A percentile compares a stretch with the other conserved stretches of the same genome.
Conservation (phyloP, 805 yeast genomes). For the Wickerhamomyces bisporus region DNA sequence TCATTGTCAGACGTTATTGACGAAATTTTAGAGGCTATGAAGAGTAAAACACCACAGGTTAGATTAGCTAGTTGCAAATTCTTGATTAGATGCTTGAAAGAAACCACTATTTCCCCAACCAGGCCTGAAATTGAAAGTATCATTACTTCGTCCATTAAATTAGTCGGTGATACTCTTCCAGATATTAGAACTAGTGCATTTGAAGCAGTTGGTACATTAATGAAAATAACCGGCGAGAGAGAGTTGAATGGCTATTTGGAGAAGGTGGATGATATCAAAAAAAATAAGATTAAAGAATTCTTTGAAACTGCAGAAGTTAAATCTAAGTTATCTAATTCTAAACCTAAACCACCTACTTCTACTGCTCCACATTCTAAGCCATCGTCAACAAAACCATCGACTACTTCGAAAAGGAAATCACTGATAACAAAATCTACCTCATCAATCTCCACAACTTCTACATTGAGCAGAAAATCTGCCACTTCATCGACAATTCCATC, state of each 20-base stretch:
- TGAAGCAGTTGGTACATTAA: constrained; percentile 71
- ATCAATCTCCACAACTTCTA: constrained; percentile 6
- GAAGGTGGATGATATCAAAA: constrained; percentile 72
- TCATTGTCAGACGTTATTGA: constrained; percentile 53
- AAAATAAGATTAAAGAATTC: constrained; percentile 59
- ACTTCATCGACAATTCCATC: constrained; percentile 43
- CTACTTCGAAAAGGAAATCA: constrained; percentile 9
- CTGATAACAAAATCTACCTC: constrained; percentile 9
- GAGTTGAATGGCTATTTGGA: constrained; percentile 56
- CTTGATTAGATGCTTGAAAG: constrained; percentile 56
- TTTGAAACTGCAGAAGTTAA: constrained; percentile 52
- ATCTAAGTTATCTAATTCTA: constrained; percentile 28
- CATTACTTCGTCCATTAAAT: constrained; percentile 49
- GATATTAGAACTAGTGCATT: constrained; percentile 77
- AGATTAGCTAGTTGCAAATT: constrained; percentile 65
- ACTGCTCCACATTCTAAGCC: constrained; percentile 6
- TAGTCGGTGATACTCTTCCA: constrained; percentile 79
- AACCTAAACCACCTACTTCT: constrained; percentile 24
- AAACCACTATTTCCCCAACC: constrained; percentile 44
- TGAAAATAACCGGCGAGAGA: constrained; percentile 78
- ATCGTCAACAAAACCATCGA: constrained; percentile 1
- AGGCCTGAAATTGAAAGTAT: constrained; percentile 51
- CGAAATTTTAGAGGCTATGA: constrained; percentile 52
- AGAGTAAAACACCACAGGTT: constrained; percentile 79
- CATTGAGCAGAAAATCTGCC: constrained; percentile 9